A percentile compares a stretch with the other conserved stretches of the same genome.
phyloP scores from a whole-genome alignment of 1,284 basidiomycete species.

The Cryptococcus depauperatus region DNA sequence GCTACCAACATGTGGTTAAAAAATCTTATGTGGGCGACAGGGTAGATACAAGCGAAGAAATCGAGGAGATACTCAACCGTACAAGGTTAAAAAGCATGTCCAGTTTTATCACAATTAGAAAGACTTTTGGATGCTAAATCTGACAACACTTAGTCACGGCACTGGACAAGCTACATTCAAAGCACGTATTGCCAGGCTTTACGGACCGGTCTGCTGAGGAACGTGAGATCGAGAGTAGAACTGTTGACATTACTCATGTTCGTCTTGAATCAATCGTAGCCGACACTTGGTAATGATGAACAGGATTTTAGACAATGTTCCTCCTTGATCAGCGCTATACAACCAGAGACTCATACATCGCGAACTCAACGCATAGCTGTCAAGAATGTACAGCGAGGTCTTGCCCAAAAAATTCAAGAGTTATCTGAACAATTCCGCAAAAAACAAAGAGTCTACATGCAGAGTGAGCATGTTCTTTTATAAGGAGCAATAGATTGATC shows the following conservation, averaged over 20 bases:
- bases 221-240: slow-evolving; percentile 80
- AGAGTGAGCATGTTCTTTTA: slow-evolving; percentile 58
- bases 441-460: slow-evolving; percentile 95
- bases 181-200: slow-evolving; percentile 92
- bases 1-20: too few relatives aligned
- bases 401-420: slow-evolving; percentile 91
- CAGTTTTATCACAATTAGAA: neutral
- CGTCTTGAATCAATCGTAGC: slow-evolving; percentile 11
- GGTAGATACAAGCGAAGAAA: slow-evolving; percentile 84
- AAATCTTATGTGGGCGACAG: too few relatives aligned
- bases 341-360: slow-evolving; percentile 42
- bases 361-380: slow-evolving; percentile 61
- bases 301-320: slow-evolving; percentile 83
- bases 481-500: slow-evolving; percentile 11
- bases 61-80: slow-evolving; percentile 65
- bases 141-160: slow-evolving; percentile 52
- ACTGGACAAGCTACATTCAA: slow-evolving; percentile 89
- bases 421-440: slow-evolving; percentile 88
- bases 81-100: slow-evolving; percentile 69
- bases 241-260: slow-evolving; percentile 79
- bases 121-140: neutral
- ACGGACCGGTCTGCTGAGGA: slow-evolving; percentile 89
- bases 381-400: slow-evolving; percentile 91
- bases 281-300: neutral
- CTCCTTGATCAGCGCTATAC: slow-evolving; percentile 54